Conservation (phyloP, 371 early-diverging fungal genomes). For the Mortierella sp. region DNA sequence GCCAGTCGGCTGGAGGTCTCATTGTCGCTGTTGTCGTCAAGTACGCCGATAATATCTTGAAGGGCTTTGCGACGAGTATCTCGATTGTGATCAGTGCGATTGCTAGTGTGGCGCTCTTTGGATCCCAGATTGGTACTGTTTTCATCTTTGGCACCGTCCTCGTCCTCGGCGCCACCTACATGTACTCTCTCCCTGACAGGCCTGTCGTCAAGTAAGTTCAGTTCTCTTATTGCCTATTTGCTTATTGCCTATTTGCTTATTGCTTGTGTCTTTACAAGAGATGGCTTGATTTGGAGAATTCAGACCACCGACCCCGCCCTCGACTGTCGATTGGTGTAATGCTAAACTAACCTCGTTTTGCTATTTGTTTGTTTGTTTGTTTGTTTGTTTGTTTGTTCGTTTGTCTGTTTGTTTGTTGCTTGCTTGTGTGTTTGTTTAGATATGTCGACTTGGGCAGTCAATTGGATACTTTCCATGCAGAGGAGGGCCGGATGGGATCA, state of each 20-base stretch:
- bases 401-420: not conserved
- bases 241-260: not conserved
- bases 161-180: slow-evolving; percentile 85
- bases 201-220: slow-evolving; percentile 53
- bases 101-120: slow-evolving; percentile 84
- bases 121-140: slow-evolving; percentile 69
- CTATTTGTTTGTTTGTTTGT: not conserved
- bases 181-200: slow-evolving; percentile 73
- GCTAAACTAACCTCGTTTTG: not conserved
- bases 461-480: slow-evolving; percentile 57
- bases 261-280: not conserved
- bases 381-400: too few relatives aligned
- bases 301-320: not conserved
- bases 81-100: slow-evolving; percentile 92
- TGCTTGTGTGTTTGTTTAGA: slow-evolving; percentile 14
- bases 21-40: slow-evolving; percentile 96
- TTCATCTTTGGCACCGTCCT: slow-evolving; percentile 86
- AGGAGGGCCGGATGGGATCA: slow-evolving; percentile 52
- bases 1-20: slow-evolving; percentile 93
- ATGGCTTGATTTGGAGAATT: not conserved
- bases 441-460: slow-evolving; percentile 58
- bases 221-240: not conserved
- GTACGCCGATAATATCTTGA: slow-evolving; percentile 97
- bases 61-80: slow-evolving; percentile 96
- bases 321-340: not conserved